Percentiles rank a stretch among this genome's conserved stretches.
phyloP scores from a whole-genome alignment of 1,284 basidiomycete genomes.

The Agroathelia rolfsii region DNA sequence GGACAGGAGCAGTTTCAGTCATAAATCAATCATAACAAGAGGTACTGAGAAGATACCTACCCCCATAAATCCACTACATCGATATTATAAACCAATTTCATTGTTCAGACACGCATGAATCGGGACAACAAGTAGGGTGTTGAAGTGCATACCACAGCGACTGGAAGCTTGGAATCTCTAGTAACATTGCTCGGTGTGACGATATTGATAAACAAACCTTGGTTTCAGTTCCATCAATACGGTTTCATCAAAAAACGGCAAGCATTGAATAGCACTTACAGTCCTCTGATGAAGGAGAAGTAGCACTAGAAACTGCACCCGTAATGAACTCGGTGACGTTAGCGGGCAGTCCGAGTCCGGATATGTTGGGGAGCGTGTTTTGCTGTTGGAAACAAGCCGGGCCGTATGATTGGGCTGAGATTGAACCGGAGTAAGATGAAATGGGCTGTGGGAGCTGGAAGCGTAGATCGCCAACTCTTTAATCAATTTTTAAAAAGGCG shows the following conservation, averaged over 20 bases:
- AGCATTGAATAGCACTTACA: conserved; percentile 12
- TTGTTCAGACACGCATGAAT: not conserved
- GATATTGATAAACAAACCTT: conserved; percentile 51
- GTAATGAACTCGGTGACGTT: conserved; percentile 27
- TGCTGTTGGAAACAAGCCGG: conserved; percentile 9
- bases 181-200: conserved; percentile 33
- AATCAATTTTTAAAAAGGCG: not conserved
- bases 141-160: conserved; percentile 38
- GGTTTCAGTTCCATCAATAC: conserved; percentile 7
- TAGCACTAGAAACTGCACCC: too few relatives aligned
- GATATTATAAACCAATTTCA: too few relatives aligned
- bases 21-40: conserved; percentile 1
- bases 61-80: conserved; percentile 16
- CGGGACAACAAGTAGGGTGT: not conserved
- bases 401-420: conserved; percentile 2
- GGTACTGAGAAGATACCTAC: conserved; percentile 11
- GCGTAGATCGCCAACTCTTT: conserved; percentile 5
- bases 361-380: conserved; percentile 22
- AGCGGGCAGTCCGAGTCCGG: conserved; percentile 22
- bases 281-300: too few relatives aligned
- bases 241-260: not conserved
- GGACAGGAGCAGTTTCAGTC: conserved; percentile 1
- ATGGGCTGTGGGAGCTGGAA: conserved; percentile 6
- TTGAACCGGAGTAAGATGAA: conserved; percentile 3
- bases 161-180: conserved; percentile 35